Evolutionary conservation across 495 filamentous ascomycete genomes (phyloP).

Genomic region (Alectoria sarmentosa): DNA sequence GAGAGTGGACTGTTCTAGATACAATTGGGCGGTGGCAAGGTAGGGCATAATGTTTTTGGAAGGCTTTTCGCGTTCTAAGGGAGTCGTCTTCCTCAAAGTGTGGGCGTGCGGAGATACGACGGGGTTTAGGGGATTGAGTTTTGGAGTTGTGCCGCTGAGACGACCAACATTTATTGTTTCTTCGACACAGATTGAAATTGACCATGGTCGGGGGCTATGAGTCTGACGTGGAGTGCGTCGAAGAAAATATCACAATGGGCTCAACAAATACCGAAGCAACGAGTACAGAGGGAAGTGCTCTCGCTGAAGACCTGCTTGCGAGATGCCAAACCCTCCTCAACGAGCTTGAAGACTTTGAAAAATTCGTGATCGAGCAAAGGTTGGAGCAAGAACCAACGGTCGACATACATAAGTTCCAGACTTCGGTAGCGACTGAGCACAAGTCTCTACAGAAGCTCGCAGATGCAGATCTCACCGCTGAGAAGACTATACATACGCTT

Average conservation of each 20-base stretch:
- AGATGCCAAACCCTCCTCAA: slow-evolving; percentile 39
- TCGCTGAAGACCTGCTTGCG: slow-evolving; percentile 31
- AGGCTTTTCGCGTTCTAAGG: neutral
- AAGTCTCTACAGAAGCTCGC: slow-evolving; percentile 41
- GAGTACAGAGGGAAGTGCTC: slow-evolving; percentile 11
- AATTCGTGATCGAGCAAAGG: slow-evolving; percentile 34
- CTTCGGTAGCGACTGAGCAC: slow-evolving; percentile 42
- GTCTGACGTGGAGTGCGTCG: neutral
- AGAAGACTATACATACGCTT: slow-evolving; percentile 39
- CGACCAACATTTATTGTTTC: too few relatives aligned
- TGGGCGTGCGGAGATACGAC: slow-evolving; percentile 9
- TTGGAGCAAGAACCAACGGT: slow-evolving; percentile 45
- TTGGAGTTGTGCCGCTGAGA: neutral
- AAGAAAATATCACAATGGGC: neutral
- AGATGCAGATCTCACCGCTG: slow-evolving; percentile 26
- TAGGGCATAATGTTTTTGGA: slow-evolving; percentile 45
- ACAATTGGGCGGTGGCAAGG: slow-evolving; percentile 52
- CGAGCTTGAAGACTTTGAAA: slow-evolving; percentile 43
- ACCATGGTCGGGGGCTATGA: neutral
- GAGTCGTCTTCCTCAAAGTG: slow-evolving; percentile 2
- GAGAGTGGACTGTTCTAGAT: slow-evolving; percentile 55
- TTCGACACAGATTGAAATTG: neutral
- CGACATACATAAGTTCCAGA: slow-evolving; percentile 45
- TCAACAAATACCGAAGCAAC: neutral
- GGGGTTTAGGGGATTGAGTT: neutral